phyloP scores from a whole-genome alignment of 176 grass and related monocot species.

The Rhynchospora pubera region DNA sequence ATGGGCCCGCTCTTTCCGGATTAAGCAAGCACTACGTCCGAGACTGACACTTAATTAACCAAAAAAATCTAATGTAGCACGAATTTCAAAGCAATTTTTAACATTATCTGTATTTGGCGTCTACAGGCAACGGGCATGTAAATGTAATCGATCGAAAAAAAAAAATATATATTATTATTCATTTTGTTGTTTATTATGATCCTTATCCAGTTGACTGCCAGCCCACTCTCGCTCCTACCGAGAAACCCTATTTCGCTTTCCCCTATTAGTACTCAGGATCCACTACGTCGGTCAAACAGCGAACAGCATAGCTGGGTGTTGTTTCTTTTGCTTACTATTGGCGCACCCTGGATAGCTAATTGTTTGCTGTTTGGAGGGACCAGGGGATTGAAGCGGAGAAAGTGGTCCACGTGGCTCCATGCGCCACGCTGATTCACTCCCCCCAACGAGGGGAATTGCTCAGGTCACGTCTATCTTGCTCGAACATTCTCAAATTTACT shows the following conservation, averaged over 20 bases:
- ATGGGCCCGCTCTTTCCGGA: not conserved
- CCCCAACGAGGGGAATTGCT: not conserved
- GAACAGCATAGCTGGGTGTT: not conserved
- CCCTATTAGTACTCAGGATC: not conserved
- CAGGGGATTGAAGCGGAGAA: not conserved
- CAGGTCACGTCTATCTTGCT: too few species aligned
- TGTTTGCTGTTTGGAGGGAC: not conserved
- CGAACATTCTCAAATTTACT: too few species aligned
- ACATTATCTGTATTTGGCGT: not conserved
- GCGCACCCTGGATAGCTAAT: not conserved
- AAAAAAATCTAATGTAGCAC: not conserved
- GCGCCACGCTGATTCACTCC: not conserved
- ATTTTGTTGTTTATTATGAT: not conserved
- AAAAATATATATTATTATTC: too few species aligned
- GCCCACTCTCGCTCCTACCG: constrained; percentile 11
- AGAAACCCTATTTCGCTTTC: not conserved
- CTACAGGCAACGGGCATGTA: not conserved
- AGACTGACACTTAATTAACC: not conserved
- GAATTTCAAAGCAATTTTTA: not conserved
- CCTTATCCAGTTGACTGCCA: constrained; percentile 36
- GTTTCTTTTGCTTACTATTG: not conserved
- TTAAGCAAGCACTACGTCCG: not conserved
- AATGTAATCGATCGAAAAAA: too few species aligned
- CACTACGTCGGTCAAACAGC: not conserved
- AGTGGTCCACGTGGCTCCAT: constrained; percentile 27